Evolutionary conservation across 495 filamentous ascomycete species (phyloP), one percentile per base, ranked within the genome.

Genomic region (Aspergillus affinis): DNA sequence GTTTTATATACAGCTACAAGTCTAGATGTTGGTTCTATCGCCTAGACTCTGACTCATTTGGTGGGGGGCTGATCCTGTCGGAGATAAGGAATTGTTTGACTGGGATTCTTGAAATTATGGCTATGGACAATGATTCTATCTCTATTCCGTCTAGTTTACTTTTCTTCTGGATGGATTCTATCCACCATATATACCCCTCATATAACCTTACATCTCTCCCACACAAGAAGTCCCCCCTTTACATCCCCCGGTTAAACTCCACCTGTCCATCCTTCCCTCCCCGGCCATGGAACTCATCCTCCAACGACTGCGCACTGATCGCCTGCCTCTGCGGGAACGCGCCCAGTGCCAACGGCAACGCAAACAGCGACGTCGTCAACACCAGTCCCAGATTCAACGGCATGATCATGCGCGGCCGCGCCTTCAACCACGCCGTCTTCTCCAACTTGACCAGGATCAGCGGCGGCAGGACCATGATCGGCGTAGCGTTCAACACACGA

Each of bases 381-480:
- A 97, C 93, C 61, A 97, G 72, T 0, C 81, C 92, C 53, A 96
- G 74, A 74, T 97, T 97, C 17, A 94, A 78, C 2, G 91, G 91
- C 54, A 90, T 65, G 3, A 87, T 86, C 73, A 88, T 79, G 58
- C 87, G 77, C 27, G 92, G 91, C 65, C 88, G 82, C 59, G 72
- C 76, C 77, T 84, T 82, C 65, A 96, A 70, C 90, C 89, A 93
- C 45, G 84, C 78, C 48, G 81, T 86, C 69, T 65, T 65, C 58
- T 68, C 74, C 63, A 77, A 55, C 51, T 91, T 92, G 63, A 98
- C 75, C 27, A 91, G 92, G 62, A 93, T 87, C 32, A 96, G 81
- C 59, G 87, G 89, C 21, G 94, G 94, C 21, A 98, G 75, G 4
- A 95, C 92, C 94, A 98, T 98, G 74, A 98, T 93, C 0, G 94